Evolutionary conservation across 1,284 basidiomycete species (phyloP).

Genomic region (Cutaneotrichosporon dermatis): DNA sequence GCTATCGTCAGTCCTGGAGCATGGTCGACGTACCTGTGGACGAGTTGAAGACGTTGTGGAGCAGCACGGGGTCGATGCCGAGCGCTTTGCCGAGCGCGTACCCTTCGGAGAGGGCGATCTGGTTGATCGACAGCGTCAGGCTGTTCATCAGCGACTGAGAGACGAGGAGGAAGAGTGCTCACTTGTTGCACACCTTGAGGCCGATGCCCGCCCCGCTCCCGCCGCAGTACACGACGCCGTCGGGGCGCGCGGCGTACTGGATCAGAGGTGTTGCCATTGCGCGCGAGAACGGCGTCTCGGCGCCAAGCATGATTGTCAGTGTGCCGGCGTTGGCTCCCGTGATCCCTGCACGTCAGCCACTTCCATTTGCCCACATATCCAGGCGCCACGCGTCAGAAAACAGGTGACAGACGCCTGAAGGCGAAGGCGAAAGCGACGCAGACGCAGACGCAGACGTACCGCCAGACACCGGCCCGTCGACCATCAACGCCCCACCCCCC

Average conservation of each 20-base stretch:
- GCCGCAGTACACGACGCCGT: slow-evolving; percentile 39
- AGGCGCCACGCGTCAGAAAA: no score
- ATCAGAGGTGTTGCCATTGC: slow-evolving; percentile 33
- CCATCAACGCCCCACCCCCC: slow-evolving; percentile 27
- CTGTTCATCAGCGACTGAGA: slow-evolving; percentile 15
- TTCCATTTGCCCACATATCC: no score
- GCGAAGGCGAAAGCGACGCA: no score
- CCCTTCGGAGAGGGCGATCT: slow-evolving; percentile 44
- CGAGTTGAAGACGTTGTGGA: slow-evolving; percentile 39
- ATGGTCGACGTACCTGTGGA: no score
- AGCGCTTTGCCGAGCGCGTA: slow-evolving; percentile 36
- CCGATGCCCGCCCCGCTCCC: slow-evolving; percentile 37
- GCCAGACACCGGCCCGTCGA: slow-evolving; percentile 44
- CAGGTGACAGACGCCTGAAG: no score
- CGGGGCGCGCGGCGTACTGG: slow-evolving; percentile 33
- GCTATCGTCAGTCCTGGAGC: no score
- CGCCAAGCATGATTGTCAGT: slow-evolving; percentile 45
- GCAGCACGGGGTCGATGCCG: slow-evolving; percentile 32
- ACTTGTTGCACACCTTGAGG: slow-evolving; percentile 47
- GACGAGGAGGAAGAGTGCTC: slow-evolving; percentile 17
- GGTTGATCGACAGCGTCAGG: slow-evolving; percentile 43
- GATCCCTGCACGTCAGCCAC: slow-evolving; percentile 21
- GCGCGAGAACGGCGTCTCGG: slow-evolving; percentile 25
- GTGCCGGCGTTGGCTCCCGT: slow-evolving; percentile 31
- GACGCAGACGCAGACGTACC: no score